Conservation (phyloP, 2,329 filamentous ascomycete genomes). For the Colletotrichum endophyticum region DNA sequence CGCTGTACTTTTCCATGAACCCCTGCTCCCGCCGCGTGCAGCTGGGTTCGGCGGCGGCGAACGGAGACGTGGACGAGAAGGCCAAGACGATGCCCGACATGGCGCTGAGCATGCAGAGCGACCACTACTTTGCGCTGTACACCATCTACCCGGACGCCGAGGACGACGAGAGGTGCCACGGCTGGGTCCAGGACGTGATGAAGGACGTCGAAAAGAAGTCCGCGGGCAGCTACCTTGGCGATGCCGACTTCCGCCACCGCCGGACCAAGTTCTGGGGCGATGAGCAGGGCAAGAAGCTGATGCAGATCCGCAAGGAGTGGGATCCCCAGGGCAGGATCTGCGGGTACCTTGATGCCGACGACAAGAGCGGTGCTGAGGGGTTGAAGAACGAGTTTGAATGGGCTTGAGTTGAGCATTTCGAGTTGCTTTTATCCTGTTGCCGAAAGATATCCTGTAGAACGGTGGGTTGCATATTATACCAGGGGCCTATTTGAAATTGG, state of each 20-base stretch:
- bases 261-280: constrained; percentile 53
- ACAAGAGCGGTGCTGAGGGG: constrained; percentile 48
- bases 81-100: constrained; percentile 44
- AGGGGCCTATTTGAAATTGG: background rate
- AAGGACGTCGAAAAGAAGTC: constrained; percentile 40
- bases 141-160: constrained; percentile 50
- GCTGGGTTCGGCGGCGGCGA: constrained; percentile 30
- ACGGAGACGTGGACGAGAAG: constrained; percentile 26
- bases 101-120: constrained; percentile 59
- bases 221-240: constrained; percentile 58
- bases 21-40: constrained; percentile 40
- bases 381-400: constrained; percentile 46
- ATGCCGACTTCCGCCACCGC: constrained; percentile 56
- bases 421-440: background rate
- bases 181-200: constrained; percentile 50
- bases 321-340: constrained; percentile 40
- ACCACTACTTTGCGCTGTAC: constrained; percentile 62
- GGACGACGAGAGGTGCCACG: constrained; percentile 47
- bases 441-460: background rate
- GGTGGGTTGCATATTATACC: background rate
- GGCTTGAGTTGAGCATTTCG: background rate
- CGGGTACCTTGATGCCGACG: constrained; percentile 51
- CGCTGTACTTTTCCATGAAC: constrained; percentile 57
- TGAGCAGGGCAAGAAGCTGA: constrained; percentile 43
- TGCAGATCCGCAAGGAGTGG: constrained; percentile 46